These are phyloP conservation scores for Vitis amurensis DNA, from an alignment of 164 flowering plant species.

Conservation along the genomic window DNA sequence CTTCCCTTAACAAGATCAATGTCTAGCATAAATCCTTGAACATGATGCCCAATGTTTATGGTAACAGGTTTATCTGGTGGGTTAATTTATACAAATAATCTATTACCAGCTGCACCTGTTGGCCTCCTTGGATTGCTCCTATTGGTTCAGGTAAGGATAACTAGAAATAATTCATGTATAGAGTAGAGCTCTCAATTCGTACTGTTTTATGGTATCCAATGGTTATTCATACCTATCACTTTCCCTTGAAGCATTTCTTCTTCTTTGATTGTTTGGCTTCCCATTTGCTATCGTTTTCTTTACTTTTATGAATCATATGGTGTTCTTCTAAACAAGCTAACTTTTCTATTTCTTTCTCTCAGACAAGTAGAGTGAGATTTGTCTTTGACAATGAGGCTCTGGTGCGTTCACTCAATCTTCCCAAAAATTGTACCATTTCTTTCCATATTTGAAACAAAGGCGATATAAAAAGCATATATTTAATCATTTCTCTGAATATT, in stretches of 20 bases:
- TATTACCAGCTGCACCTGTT: slow-evolving; percentile 73
- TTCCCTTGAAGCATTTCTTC: neutral
- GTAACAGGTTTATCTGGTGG: slow-evolving; percentile 81
- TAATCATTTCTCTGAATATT: neutral
- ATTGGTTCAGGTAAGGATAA: slow-evolving; percentile 64
- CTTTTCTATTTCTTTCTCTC: slow-evolving; percentile 25
- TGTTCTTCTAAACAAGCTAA: neutral
- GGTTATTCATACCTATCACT: neutral
- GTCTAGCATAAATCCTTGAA: neutral
- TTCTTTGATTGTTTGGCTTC: neutral
- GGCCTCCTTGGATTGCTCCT: slow-evolving; percentile 88
- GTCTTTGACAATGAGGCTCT: slow-evolving; percentile 87
- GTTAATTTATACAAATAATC: slow-evolving; percentile 67
- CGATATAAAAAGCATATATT: neutral
- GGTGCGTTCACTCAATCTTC: slow-evolving; percentile 50
- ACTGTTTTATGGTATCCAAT: neutral
- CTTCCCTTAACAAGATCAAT: too few species aligned
- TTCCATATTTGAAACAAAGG: too few species aligned
- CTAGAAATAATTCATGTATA: neutral
- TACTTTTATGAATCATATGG: too few species aligned
- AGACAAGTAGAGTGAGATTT: slow-evolving; percentile 90
- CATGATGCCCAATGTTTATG: neutral
- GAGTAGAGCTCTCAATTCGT: neutral
- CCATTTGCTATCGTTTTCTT: neutral
- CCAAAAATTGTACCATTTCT: neutral